Conservation (phyloP, 2,329 filamentous ascomycete genomes). For the Thyridium curvatum region DNA sequence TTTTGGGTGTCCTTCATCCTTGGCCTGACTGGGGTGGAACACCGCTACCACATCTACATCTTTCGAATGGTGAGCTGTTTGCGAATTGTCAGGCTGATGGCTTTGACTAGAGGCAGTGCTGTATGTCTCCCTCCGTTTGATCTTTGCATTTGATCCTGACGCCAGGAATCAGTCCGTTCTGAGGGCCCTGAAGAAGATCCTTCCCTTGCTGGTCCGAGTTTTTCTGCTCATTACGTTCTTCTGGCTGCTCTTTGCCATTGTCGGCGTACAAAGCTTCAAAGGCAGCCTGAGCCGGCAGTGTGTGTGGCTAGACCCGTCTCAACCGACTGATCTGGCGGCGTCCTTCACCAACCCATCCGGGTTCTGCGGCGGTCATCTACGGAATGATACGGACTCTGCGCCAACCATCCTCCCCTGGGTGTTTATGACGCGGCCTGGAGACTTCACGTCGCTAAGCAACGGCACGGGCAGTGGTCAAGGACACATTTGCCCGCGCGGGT, state of each 20-base stretch:
- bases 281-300: conserved; percentile 70
- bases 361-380: conserved; percentile 79
- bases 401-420: conserved; percentile 57
- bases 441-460: conserved; percentile 38
- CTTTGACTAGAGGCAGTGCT: conserved; percentile 85
- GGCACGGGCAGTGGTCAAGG: conserved; percentile 62
- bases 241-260: conserved; percentile 91
- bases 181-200: conserved; percentile 71
- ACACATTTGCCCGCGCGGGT: conserved; percentile 79
- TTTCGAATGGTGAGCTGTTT: conserved; percentile 95
- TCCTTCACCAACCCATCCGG: conserved; percentile 59
- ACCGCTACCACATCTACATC: conserved; percentile 66
- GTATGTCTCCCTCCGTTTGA: conserved; percentile 39
- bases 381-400: conserved; percentile 42
- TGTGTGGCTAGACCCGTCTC: conserved; percentile 62
- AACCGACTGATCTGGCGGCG: conserved; percentile 44
- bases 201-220: conserved; percentile 82
- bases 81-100: conserved; percentile 78
- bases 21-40: conserved; percentile 63
- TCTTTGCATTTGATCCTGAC: too few species aligned
- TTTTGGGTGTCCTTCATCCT: conserved; percentile 87
- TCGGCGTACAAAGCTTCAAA: conserved; percentile 93
- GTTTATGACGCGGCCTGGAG: conserved; percentile 23
- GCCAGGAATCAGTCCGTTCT: too few species aligned
- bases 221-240: conserved; percentile 92